Base-by-base conservation (phyloP, 2,329 filamentous ascomycete genomes). In the Fusarium camptoceras region DNA sequence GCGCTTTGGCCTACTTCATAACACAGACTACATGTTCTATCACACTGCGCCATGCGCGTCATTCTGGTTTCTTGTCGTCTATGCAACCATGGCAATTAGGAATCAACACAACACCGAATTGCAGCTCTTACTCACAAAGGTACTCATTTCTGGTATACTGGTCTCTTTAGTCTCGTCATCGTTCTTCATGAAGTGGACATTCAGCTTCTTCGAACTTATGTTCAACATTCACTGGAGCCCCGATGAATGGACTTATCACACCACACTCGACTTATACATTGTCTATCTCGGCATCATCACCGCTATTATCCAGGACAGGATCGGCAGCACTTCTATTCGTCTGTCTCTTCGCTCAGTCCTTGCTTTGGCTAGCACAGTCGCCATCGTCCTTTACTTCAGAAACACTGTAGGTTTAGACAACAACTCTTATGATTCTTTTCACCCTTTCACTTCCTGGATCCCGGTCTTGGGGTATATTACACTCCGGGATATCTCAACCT, bases 41-140 rank as follows among this genome's bases (percentile, higher is more conserved):
- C 86, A 88, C 75, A 88, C 90, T 70, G 82, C 87, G 0, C 83
- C 87, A 1, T 78, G 89, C 2, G 81, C 86, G 30, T 88, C 83
- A 37, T 89, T 90, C 74, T 91, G 88, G 87, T 91, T 89, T 71
- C 67, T 88, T 3, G 77, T 89, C 27, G 78, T 87, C 15, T 90
- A 83, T 72, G 64, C 79, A 28, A 88, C 86, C 6, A 78, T 90
- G 56, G 77, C 80, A 15, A 71, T 83, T 22, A 79, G 79, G 25
- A 76, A 76, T 11, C 70, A 72, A 28, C 71, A 76, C 61, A 89
- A 89, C 64, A 71, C 77, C n/a, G 80, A 80, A 41, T 66, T 80
- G 2, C 68, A 72, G 4, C 81, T 81, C 27, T 70, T 89, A 2
- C 22, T 85, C 8, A 70, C 74, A 22, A 90, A 89, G 68, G 80